Evolutionary conservation across 2,329 filamentous ascomycete species (phyloP).

Genomic region (Orbilia quercus): DNA sequence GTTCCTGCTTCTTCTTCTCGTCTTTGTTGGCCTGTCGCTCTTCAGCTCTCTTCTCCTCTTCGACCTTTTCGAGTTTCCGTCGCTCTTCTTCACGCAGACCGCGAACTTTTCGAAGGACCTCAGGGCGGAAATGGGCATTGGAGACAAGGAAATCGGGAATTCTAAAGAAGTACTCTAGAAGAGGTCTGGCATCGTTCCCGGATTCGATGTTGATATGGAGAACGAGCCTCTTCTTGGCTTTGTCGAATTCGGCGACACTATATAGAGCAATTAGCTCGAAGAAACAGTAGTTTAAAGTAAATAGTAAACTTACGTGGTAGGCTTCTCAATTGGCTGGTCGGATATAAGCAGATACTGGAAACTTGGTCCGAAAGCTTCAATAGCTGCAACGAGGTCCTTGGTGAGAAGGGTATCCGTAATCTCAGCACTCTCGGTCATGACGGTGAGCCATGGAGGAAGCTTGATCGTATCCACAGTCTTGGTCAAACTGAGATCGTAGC

Average conservation of each 20-base stretch:
- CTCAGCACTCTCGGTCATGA: slow-evolving; percentile 98
- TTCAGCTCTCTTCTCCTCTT: slow-evolving; percentile 83
- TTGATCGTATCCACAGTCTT: slow-evolving; percentile 92
- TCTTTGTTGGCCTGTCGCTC: slow-evolving; percentile 78
- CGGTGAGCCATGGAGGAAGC: slow-evolving; percentile 86
- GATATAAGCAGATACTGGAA: slow-evolving; percentile 89
- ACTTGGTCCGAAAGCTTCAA: slow-evolving; percentile 78
- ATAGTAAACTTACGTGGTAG: slow-evolving; percentile 74
- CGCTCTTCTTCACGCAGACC: slow-evolving; percentile 82
- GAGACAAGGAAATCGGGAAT: slow-evolving; percentile 84
- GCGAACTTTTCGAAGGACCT: slow-evolving; percentile 87
- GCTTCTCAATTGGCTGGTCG: slow-evolving; percentile 89
- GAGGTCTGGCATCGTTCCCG: slow-evolving; percentile 70
- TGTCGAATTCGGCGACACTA: slow-evolving; percentile 56
- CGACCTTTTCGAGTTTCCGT: slow-evolving; percentile 79
- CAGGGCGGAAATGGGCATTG: slow-evolving; percentile 84
- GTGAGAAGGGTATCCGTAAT: slow-evolving; percentile 89
- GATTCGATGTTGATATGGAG: slow-evolving; percentile 43
- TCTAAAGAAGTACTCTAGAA: slow-evolving; percentile 85
- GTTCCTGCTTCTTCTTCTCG: slow-evolving; percentile 85
- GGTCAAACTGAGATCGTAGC: slow-evolving; percentile 93
- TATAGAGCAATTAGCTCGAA: slow-evolving; percentile 64
- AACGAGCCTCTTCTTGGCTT: slow-evolving; percentile 48
- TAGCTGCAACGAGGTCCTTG: slow-evolving; percentile 75
- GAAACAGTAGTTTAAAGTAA: neutral